Base-by-base conservation (phyloP, 495 filamentous ascomycete genomes). In the Usnea hakonensis region DNA sequence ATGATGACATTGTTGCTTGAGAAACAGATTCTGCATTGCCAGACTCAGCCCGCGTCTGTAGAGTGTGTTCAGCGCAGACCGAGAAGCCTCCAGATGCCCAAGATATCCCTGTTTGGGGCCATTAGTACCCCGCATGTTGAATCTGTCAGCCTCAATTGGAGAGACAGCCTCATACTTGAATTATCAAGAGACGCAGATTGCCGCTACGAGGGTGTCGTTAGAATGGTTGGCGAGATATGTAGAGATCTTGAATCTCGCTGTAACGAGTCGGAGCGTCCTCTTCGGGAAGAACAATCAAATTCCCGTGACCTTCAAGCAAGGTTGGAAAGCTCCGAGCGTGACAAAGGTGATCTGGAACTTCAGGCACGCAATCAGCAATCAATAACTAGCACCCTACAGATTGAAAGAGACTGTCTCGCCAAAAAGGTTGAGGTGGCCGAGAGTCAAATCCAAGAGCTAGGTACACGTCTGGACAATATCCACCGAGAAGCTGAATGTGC, bases 241-340 rank as follows among this genome's bases (percentile, higher is more conserved):
- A 73, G 74, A 21, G 81, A 85, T 52, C 73, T 85, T 7, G 83
- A 86, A 61, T 71, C 72, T 54, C 76, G 83, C 21, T 85, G 83
- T 59, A 70, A 73, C 16, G 72, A 74, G 35, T 70, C 75, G 3
- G 82, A 85, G 68, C 70, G 66, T 16, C 83, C 82, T 7, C 65
- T 84, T 10, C 73, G 72, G 21, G 69, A 68, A 17, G 77, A 78
- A 40, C 74, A 77, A 63, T 66, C 74, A 64, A 75, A 79, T 55
- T 71, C 79, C 16, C 70, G 78, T 28, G 70, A 71, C n/a, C 48
- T 77, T 0, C 68, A 68, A 26, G 21, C 37, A n/a, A n/a, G 54
- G 19, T 17, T 72, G 17, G 65, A 75, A 50, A 23, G 67, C 33
- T 62, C 75, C 26, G 71, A 69, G 52, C 43, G 53, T 6, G 65